Conservation (phyloP, 2,329 filamentous ascomycete genomes). For the Nannizzia gypsea region DNA sequence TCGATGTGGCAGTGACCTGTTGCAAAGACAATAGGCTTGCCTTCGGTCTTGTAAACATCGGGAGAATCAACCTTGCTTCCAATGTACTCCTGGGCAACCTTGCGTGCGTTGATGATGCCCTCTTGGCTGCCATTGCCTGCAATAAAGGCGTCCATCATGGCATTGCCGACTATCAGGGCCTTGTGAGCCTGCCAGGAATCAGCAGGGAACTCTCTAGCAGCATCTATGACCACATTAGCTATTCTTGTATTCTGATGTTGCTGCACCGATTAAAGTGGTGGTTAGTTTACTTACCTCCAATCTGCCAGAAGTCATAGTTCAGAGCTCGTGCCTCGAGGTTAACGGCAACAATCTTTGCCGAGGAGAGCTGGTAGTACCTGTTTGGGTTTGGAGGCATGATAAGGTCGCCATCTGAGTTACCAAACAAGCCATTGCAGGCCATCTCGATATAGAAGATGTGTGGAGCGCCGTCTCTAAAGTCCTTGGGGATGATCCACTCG, state of each 20-base stretch:
- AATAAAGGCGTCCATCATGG: constrained; percentile 83
- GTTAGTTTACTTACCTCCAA: constrained; percentile 40
- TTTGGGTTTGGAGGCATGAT: constrained; percentile 86
- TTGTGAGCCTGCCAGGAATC: constrained; percentile 84
- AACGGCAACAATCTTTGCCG: constrained; percentile 77
- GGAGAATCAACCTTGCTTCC: constrained; percentile 70
- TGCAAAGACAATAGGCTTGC: constrained; percentile 66
- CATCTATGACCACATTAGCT: constrained; percentile 43
- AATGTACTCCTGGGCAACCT: constrained; percentile 72
- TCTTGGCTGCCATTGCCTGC: constrained; percentile 59
- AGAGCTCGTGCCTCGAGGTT: constrained; percentile 75
- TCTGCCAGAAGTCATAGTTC: constrained; percentile 91
- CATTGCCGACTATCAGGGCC: constrained; percentile 69
- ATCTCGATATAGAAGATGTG: constrained; percentile 94
- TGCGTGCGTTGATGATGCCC: constrained; percentile 65
- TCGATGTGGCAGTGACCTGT: constrained; percentile 98
- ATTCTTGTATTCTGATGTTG: background rate
- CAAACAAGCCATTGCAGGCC: constrained; percentile 98
- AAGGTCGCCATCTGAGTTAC: constrained; percentile 70
- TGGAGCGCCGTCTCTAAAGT: constrained; percentile 71
- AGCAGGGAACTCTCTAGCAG: constrained; percentile 76
- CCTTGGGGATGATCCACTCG: constrained; percentile 80
- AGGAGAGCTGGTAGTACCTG: constrained; percentile 61
- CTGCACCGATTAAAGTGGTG: too few species aligned
- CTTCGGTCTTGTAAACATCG: constrained; percentile 68